phyloP scores from a whole-genome alignment of 257 asterid species.

The Nicotiana undulata region DNA sequence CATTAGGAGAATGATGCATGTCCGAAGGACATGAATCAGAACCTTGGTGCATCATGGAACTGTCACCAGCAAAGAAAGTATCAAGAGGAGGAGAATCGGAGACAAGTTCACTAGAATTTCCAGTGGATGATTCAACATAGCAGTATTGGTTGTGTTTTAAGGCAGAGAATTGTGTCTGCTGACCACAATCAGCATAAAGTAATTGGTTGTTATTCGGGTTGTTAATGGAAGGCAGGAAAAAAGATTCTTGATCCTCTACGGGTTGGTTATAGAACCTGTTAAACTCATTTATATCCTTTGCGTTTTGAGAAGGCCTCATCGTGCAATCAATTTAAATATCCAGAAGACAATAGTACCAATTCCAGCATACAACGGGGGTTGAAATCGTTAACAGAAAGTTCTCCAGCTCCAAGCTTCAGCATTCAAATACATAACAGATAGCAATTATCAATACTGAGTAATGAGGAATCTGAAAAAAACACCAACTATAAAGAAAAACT shows the following conservation, averaged over 20 bases:
- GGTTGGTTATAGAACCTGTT: constrained; percentile 8
- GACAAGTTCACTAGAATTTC: constrained; percentile 7
- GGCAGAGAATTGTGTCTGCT: not conserved
- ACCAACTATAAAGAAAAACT: not conserved
- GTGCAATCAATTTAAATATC: not conserved
- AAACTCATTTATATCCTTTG: constrained; percentile 2
- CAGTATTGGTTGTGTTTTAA: not conserved
- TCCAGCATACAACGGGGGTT: not conserved
- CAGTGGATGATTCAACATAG: constrained; percentile 5
- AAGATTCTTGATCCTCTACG: constrained; percentile 7
- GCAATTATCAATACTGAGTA: not conserved
- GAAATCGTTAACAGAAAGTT: not conserved
- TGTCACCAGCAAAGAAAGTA: constrained; percentile 12
- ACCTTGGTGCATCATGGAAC: constrained; percentile 9
- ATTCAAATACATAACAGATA: not conserved
- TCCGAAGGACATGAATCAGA: constrained; percentile 1
- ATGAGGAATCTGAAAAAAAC: not conserved
- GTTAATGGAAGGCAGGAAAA: not conserved
- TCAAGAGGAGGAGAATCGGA: not conserved
- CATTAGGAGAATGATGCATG: constrained; percentile 15
- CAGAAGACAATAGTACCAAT: not conserved
- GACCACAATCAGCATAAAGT: constrained; percentile 4
- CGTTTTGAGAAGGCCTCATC: constrained; percentile 18
- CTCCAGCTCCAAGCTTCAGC: not conserved
- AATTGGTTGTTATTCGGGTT: constrained; percentile 11